Evolutionary conservation across 768 basidiomycete species (phyloP), one percentile per base, ranked within the genome.

Genomic region (Galerina sulciceps): DNA sequence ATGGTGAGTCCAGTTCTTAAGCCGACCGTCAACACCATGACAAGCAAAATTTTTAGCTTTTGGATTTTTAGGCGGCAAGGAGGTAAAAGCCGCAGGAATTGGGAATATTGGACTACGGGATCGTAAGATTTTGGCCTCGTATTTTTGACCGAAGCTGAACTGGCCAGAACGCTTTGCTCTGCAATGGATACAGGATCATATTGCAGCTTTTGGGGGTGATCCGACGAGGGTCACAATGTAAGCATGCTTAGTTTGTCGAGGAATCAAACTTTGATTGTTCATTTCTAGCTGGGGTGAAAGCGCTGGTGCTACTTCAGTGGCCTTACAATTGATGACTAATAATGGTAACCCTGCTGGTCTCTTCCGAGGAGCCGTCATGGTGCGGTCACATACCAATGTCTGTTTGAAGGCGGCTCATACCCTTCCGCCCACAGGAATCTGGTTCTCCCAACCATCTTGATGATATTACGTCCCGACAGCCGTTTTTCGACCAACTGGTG

Each of bases 101-200:
- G 76, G 70, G n/a, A 86, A 86, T 67, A 70, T 81, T 1, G 84
- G 85, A 14, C 66, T 86, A 6, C 70, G 71, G 56, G 85, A 87
- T 64, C 81, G 81, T 81, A 55, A 65, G 79, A 74, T 10, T 13
- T 37, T n/a, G n/a, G 15, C 52, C 18, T 8, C 17, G 42, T 31
- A 8, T 0, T 4, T 15, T 34, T 41, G 42, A 43, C 42, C n/a
- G n/a, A n/a, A n/a, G 11, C 13, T 38, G 38, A 15, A 6, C 17
- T 45, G 4, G 17, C 35, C 11, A 85, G 77, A 80, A 64, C 73
- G 77, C 23, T 71, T 79, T 17, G 83, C 80, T 1, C 63, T 87
- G 14, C 66, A 78, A 59, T 86, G 85, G 85, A 75, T 85, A 0
- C 79, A 84, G 52, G 73, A 80, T 51, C 75, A 86, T 63, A 83